Conservation (phyloP, 148 eudicot species). For the Bassia scoparia region DNA sequence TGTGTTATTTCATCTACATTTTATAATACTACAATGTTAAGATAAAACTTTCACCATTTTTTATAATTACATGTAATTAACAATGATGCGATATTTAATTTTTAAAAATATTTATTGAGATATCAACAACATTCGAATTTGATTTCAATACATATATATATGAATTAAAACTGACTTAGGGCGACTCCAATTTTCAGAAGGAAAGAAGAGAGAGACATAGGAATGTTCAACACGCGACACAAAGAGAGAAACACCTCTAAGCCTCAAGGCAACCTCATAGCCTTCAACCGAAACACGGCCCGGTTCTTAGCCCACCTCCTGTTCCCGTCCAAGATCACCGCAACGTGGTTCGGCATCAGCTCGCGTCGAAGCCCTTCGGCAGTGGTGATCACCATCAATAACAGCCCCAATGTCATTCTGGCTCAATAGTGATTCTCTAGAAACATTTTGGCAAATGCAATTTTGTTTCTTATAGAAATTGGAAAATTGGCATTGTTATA, state of each 20-base stretch:
- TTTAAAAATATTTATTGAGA: too few species aligned
- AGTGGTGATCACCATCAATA: neutral
- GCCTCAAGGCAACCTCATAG: conserved; percentile 10
- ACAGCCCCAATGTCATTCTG: neutral
- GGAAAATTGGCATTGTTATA: neutral
- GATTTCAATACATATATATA: neutral
- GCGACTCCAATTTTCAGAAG: conserved; percentile 28
- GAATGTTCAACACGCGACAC: neutral
- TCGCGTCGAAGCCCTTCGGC: conserved; percentile 32
- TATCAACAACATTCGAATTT: too few species aligned
- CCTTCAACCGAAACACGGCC: conserved; percentile 4
- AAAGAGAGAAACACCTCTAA: neutral
- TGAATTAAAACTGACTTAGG: conserved; percentile 3
- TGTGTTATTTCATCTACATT: too few species aligned
- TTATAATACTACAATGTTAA: too few species aligned
- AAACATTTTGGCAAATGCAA: neutral
- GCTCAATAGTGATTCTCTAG: neutral
- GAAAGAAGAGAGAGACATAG: conserved; percentile 24
- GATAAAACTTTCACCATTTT: too few species aligned
- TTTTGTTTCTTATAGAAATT: conserved; percentile 1
- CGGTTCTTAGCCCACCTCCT: conserved; percentile 44
- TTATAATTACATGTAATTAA: too few species aligned
- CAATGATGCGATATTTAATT: too few species aligned
- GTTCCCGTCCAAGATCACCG: conserved; percentile 43
- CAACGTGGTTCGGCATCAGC: conserved; percentile 48